Conservation (phyloP, 2,329 filamentous ascomycete species). For the Trichoderma sp. region DNA sequence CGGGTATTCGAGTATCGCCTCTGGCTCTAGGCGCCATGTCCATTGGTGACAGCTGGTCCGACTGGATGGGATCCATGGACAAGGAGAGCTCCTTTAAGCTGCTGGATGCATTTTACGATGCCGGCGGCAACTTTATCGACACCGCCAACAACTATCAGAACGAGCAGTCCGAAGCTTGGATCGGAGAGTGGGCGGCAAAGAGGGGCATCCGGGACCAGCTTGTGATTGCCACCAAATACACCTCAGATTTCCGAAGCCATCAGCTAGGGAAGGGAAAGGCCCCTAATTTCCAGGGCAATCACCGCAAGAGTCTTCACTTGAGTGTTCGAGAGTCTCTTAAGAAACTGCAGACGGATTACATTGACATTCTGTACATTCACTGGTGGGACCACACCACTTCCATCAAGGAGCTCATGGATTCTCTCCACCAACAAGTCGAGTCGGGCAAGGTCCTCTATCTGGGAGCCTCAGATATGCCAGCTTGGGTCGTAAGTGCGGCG, state of each 20-base stretch:
- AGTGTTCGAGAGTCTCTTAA: conserved; percentile 41
- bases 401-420: conserved; percentile 33
- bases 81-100: conserved; percentile 14
- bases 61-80: conserved; percentile 1
- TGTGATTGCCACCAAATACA: conserved; percentile 53
- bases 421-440: conserved; percentile 29
- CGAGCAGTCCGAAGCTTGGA: conserved; percentile 52
- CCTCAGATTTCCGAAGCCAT: conserved; percentile 39
- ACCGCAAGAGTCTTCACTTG: conserved; percentile 39
- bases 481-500: conserved; percentile 36
- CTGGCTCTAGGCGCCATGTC: conserved; percentile 17
- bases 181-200: conserved; percentile 52
- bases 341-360: conserved; percentile 42
- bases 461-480: conserved; percentile 33
- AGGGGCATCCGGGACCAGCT: conserved; percentile 49
- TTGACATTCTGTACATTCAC: conserved; percentile 31
- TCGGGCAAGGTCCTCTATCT: conserved; percentile 35
- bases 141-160: conserved; percentile 54
- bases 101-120: conserved; percentile 10
- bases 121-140: conserved; percentile 65
- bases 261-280: conserved; percentile 15
- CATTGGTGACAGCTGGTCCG: conserved; percentile 5
- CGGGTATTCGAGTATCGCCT: conserved; percentile 4
- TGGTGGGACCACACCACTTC: conserved; percentile 31
- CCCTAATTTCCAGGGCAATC: conserved; percentile 44